phyloP scores from a whole-genome alignment of 768 basidiomycete species.

The Mycena haematopus region DNA sequence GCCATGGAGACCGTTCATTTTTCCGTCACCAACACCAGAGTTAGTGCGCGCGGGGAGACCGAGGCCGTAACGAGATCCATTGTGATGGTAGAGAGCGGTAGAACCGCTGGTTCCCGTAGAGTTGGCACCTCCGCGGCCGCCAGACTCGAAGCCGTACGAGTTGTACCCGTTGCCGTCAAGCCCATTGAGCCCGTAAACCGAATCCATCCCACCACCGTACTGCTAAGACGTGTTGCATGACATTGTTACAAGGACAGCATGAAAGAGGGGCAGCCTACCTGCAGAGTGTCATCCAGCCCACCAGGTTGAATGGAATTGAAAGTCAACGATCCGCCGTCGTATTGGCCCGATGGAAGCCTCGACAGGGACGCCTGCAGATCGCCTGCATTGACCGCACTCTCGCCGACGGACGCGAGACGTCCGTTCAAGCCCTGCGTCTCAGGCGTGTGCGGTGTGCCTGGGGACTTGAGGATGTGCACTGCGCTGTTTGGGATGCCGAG shows the following conservation, averaged over 20 bases:
- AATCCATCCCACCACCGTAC: slow-evolving; percentile 58
- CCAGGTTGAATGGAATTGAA: slow-evolving; percentile 60
- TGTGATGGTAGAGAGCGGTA: slow-evolving; percentile 79
- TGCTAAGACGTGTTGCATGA: slow-evolving; percentile 33
- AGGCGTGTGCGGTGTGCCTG: slow-evolving; percentile 69
- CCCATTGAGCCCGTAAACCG: slow-evolving; percentile 56
- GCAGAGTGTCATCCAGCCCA: slow-evolving; percentile 56
- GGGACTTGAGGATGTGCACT: slow-evolving; percentile 65
- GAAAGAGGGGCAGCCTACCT: slow-evolving; percentile 46
- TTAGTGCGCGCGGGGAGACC: slow-evolving; percentile 61
- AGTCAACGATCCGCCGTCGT: slow-evolving; percentile 58
- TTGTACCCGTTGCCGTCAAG: slow-evolving; percentile 62
- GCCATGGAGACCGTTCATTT: slow-evolving; percentile 91
- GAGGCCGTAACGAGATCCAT: slow-evolving; percentile 78
- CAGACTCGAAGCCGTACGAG: slow-evolving; percentile 62
- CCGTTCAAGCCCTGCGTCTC: slow-evolving; percentile 66
- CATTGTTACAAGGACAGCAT: slow-evolving; percentile 21
- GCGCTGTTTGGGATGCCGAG: slow-evolving; percentile 60
- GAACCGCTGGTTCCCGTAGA: slow-evolving; percentile 56
- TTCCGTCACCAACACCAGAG: slow-evolving; percentile 62
- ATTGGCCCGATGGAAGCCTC: slow-evolving; percentile 64
- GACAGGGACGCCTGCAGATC: slow-evolving; percentile 80
- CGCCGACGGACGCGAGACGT: slow-evolving; percentile 62
- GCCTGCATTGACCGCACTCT: slow-evolving; percentile 53
- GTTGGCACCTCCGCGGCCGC: slow-evolving; percentile 45